phyloP scores from a whole-genome alignment of 73 alveolate species.

The Tetrahymena borealis region DNA sequence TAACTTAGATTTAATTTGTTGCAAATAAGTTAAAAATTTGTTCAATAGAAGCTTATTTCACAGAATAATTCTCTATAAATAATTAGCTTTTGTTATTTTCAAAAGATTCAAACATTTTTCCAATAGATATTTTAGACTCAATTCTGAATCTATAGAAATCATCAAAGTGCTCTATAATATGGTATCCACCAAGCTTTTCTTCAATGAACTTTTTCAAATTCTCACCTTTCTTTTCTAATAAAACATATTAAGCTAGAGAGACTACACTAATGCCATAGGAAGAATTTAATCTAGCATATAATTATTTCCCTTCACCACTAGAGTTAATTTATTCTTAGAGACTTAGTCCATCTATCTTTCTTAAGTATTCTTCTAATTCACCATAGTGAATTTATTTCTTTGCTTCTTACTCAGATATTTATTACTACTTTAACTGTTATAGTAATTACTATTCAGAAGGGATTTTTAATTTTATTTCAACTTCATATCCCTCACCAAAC shows the following conservation, averaged over 20 bases:
- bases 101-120: slow-evolving; percentile 56
- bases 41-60: slow-evolving; percentile 68
- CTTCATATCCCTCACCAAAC: slow-evolving; percentile 84
- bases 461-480: slow-evolving; percentile 55
- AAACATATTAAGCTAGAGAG: slow-evolving; percentile 44
- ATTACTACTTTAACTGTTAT: neutral
- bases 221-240: slow-evolving; percentile 46
- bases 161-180: slow-evolving; percentile 56
- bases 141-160: slow-evolving; percentile 58
- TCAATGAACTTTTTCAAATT: slow-evolving; percentile 40
- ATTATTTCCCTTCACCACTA: slow-evolving; percentile 32
- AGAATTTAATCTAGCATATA: slow-evolving; percentile 24
- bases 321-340: neutral
- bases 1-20: no score
- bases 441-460: slow-evolving; percentile 36
- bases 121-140: slow-evolving; percentile 45
- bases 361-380: neutral
- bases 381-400: neutral
- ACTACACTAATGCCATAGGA: slow-evolving; percentile 27
- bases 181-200: slow-evolving; percentile 35
- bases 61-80: slow-evolving; percentile 51
- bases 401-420: neutral
- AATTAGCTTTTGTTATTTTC: slow-evolving; percentile 58
- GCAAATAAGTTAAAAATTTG: slow-evolving; percentile 74
- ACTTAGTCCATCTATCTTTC: neutral